phyloP scores from a whole-genome alignment of 1,284 basidiomycete genomes.

The Mycosarcoma maydis region DNA sequence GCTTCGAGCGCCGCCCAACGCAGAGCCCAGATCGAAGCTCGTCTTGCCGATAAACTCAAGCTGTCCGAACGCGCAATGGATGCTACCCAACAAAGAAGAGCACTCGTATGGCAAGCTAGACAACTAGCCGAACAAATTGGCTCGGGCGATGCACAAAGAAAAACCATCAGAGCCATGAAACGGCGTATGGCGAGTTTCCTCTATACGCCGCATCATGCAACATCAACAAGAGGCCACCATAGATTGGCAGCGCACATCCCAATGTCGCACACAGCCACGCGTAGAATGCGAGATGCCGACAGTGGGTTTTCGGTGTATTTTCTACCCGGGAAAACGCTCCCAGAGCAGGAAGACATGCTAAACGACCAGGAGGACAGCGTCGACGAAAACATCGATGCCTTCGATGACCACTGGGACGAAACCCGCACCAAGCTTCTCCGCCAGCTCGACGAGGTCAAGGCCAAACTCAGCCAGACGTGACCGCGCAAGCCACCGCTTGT shows the following conservation, averaged over 20 bases:
- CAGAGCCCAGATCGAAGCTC: slow-evolving; percentile 19
- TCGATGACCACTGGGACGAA: slow-evolving; percentile 21
- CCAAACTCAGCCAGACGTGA: neutral
- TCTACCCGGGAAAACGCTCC: slow-evolving; percentile 23
- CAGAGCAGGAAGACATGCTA: slow-evolving; percentile 34
- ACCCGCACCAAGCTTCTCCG: neutral
- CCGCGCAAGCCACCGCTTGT: too few relatives aligned
- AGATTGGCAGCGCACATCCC: slow-evolving; percentile 19
- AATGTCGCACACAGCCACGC: neutral
- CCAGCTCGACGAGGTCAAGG: slow-evolving; percentile 15
- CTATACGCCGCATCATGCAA: slow-evolving; percentile 6
- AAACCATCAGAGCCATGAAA: slow-evolving; percentile 19
- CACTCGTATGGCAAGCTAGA: slow-evolving; percentile 22
- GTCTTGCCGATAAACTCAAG: slow-evolving; percentile 6
- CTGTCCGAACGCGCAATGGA: neutral
- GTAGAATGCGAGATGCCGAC: neutral
- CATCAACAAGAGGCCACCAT: neutral
- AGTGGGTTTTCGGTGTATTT: slow-evolving; percentile 23
- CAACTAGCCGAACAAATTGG: slow-evolving; percentile 20
- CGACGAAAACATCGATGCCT: slow-evolving; percentile 32
- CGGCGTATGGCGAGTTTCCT: slow-evolving; percentile 35
- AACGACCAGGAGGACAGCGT: slow-evolving; percentile 41
- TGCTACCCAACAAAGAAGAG: neutral
- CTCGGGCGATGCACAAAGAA: slow-evolving; percentile 13
- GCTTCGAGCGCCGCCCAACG: slow-evolving; percentile 1